phyloP scores from a whole-genome alignment of 116 monocot species.

The Zostera marina region DNA sequence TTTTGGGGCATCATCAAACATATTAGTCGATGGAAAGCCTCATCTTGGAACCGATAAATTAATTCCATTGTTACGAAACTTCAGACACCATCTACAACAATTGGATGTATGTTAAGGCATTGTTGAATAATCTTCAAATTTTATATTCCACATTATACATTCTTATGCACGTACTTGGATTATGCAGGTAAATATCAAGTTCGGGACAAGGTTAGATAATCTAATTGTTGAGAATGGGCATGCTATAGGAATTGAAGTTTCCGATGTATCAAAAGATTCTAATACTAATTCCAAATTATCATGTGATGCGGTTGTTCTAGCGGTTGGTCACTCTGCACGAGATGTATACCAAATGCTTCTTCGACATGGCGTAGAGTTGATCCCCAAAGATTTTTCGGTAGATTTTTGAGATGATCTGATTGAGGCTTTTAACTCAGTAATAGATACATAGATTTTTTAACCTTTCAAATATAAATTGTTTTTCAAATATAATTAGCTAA shows the following conservation, averaged over 20 bases:
- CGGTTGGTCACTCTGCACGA: conserved; percentile 92
- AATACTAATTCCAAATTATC: conserved; percentile 24
- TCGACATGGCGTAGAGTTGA: conserved; percentile 45
- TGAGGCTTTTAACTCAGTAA: background rate
- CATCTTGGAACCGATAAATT: conserved; percentile 89
- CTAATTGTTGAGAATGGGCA: conserved; percentile 59
- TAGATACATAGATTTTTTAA: background rate
- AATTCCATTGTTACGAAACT: conserved; percentile 64
- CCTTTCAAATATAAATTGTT: conserved; percentile 1
- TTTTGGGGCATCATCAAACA: conserved; percentile 83
- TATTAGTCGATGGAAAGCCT: conserved; percentile 87
- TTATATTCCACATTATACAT: background rate
- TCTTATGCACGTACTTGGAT: background rate
- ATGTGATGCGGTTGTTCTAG: conserved; percentile 81
- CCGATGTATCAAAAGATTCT: conserved; percentile 21
- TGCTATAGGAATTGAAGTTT: conserved; percentile 54
- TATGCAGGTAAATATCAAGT: conserved; percentile 64
- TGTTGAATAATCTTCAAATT: background rate
- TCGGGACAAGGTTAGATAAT: conserved; percentile 75
- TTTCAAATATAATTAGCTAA: background rate
- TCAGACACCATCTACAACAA: conserved; percentile 51
- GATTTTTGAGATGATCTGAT: conserved; percentile 9
- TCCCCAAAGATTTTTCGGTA: conserved; percentile 90
- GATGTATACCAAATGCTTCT: conserved; percentile 87
- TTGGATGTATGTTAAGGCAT: conserved; percentile 37